Base-by-base conservation (phyloP, 805 yeast genomes). In the Candida insectorum region DNA sequence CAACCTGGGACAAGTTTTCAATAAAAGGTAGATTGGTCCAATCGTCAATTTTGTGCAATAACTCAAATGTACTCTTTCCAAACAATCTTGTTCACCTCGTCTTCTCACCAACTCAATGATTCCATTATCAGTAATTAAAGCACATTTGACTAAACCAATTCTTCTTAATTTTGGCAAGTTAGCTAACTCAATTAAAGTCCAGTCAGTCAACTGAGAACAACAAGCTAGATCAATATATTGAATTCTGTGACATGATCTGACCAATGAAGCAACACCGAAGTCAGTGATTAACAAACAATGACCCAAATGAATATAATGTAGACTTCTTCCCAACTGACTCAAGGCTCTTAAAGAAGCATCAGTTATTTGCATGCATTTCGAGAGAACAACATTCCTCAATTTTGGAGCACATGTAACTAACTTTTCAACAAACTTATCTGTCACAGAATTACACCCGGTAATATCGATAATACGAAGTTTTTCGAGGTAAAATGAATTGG, bases 221-320 rank as follows among this genome's bases (percentile, higher is more conserved):
- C 97, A 89, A 11, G 97, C 97, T 39, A 93, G 75, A 60, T 91
- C 98, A 43, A 91, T 86, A 56, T 89, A 91, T 49, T 86, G 94
- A 37, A 91, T 77, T 38, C 96, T 70, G 37, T 83, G 84, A 52
- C 97, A 93, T 29, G 74, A 71, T 43, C 82, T 73, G 9, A 86
- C 85, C 40, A 91, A 66, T 8, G 75, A 69, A 18, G 77, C 73
- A 12, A 93, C 93, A 14, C 97, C 97, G 41, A 70, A 74, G 61
- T 91, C 97, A 1, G 97, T 91, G 37, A 91, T 84, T 51, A 83
- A 77, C 28, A 79, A 74, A 64, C 98, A 93, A 62, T 91, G 97
- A 12, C 97, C 97, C 40, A 91, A 71, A 62, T 93, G 97, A 31
- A 93, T 72, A 48, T 88, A 87, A 51, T 88, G 96, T 45, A 91